Evolutionary conservation across 73 alveolate genomes (phyloP), one percentile per base, ranked within the genome.

Genomic region (Paramecium sonneborni): DNA sequence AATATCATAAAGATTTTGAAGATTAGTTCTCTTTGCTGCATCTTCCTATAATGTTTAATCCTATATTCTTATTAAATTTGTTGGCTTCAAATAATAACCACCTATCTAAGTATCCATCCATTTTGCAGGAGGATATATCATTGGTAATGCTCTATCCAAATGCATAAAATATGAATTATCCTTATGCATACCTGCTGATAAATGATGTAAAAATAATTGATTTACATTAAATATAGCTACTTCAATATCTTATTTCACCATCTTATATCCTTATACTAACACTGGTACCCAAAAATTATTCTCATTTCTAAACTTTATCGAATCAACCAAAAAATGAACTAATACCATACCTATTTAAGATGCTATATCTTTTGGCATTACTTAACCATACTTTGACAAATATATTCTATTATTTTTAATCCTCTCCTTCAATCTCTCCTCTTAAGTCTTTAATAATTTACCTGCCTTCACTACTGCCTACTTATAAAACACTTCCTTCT

Each of bases 61-160:
- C 8, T 30, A 39, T 3, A 93, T 86, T 37, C 97, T 93, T 21
- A 95, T 95, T 84, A 96, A 86, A 57, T 92, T 87, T 5, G 97
- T 95, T 34, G 96, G 94, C 85, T 95, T 96, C 34, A 94, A 92
- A 43, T 93, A 95, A 85, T 96, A 97, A 5, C 98, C 99, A n/a
- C 99, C 99, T 34, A 93, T 93, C 15, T 46, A 62, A 46, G 48
- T 87, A 72, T 95, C 97, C 84, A 89, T 93, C 99, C 99, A 97
- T 9, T 96, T 96, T 6, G 97, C 97, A 6, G 99, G 99, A 46
- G 92, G 85, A 94, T 94, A 97, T 15, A 97, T 93, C 99, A 97
- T 97, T 3, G 99, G 99, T 35, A 96, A 76, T 38, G 95, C 70
- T 44, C 98, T 94, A 57, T 96, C 99, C 11, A 96, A 84, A 56